Conservation (phyloP, 768 basidiomycete genomes). For the Lentinula aciculospora region DNA sequence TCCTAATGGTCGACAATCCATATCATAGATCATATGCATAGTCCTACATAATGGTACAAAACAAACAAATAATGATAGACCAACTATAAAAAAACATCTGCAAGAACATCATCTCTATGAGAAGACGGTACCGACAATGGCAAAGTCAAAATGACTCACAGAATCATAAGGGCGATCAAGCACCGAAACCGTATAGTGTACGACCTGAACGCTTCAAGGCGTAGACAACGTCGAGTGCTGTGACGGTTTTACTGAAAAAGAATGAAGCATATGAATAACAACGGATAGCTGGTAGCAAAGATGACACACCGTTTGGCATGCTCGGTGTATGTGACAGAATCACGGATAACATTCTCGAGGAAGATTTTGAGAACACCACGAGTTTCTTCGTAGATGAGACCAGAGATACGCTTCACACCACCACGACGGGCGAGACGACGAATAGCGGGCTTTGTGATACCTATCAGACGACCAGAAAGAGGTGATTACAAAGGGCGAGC, state of each 20-base stretch:
- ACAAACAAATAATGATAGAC: slow-evolving; percentile 1
- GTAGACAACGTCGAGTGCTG: slow-evolving; percentile 5
- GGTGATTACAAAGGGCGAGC: slow-evolving; percentile 3
- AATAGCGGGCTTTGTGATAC: slow-evolving; percentile 64
- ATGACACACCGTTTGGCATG: slow-evolving; percentile 64
- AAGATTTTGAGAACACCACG: neutral
- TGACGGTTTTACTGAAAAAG: slow-evolving; percentile 42
- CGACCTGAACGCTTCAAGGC: slow-evolving; percentile 36
- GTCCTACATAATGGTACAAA: neutral
- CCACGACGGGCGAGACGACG: slow-evolving; percentile 20
- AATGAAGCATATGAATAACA: neutral
- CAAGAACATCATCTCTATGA: neutral
- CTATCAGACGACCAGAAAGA: slow-evolving; percentile 27
- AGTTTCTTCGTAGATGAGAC: neutral
- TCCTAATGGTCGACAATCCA: neutral
- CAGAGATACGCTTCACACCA: slow-evolving; percentile 1
- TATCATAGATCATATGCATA: neutral
- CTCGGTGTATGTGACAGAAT: slow-evolving; percentile 19
- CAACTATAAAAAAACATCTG: neutral
- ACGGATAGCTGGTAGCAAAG: slow-evolving; percentile 24
- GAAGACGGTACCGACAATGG: neutral
- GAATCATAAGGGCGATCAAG: slow-evolving; percentile 23
- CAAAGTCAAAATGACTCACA: slow-evolving; percentile 3
- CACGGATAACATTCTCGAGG: slow-evolving; percentile 62
- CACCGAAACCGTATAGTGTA: slow-evolving; percentile 69